Percentiles rank a stretch among this genome's conserved stretches.
These are phyloP conservation scores for Cornus kousa DNA, from an alignment of 148 eudicot genomes.

Conservation along the genomic window DNA sequence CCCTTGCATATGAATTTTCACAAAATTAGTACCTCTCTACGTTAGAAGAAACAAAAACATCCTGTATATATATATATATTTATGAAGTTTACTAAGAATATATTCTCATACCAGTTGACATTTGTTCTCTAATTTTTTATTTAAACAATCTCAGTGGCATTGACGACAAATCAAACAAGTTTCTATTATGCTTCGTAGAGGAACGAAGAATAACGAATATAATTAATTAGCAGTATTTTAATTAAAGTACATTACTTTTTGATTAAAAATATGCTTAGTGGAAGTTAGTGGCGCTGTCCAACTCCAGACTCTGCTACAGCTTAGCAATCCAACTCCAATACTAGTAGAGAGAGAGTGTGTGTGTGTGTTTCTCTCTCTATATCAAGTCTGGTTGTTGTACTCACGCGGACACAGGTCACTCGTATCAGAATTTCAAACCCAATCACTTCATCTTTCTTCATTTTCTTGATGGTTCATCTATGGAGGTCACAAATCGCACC, in stretches of 20 bases:
- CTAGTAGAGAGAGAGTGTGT: not conserved
- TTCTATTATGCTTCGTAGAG: not conserved
- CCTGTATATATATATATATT: too few relatives aligned
- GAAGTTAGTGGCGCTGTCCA: not conserved
- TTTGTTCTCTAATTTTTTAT: not conserved
- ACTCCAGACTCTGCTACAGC: not conserved
- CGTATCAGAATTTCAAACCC: not conserved
- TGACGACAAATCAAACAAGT: not conserved
- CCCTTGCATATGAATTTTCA: too few relatives aligned
- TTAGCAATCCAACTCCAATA: constrained; percentile 4
- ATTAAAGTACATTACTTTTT: constrained; percentile 1
- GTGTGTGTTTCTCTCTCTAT: not conserved
- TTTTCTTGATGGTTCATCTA: not conserved
- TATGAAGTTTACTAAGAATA: not conserved
- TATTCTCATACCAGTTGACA: constrained; percentile 4
- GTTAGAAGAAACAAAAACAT: not conserved
- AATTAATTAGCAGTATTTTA: not conserved
- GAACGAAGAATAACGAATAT: constrained; percentile 9
- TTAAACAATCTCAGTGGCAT: not conserved
- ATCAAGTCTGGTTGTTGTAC: not conserved
- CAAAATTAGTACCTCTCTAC: too few relatives aligned
- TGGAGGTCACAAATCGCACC: not conserved
- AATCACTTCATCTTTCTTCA: not conserved
- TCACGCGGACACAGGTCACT: not conserved
- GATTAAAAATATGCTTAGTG: not conserved